phyloP scores from a whole-genome alignment of 2,329 filamentous ascomycete genomes.

The Alternaria alternata region DNA sequence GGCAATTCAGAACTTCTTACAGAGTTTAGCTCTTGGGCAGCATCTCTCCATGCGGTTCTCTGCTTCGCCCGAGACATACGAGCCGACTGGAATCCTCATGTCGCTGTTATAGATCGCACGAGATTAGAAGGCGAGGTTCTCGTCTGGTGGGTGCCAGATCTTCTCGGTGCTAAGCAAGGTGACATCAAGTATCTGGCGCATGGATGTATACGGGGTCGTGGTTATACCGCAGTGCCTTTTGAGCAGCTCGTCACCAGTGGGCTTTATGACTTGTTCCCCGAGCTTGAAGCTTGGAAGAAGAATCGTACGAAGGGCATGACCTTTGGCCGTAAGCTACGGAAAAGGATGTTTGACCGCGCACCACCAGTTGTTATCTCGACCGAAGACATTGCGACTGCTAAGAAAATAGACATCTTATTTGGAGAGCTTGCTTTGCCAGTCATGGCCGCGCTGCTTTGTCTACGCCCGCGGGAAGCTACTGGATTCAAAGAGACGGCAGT shows the following conservation, averaged over 20 bases:
- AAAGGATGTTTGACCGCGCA: no score
- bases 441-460: no score
- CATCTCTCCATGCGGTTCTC: background rate
- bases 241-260: background rate
- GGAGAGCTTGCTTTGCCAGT: no score
- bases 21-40: background rate
- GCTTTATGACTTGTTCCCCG: background rate
- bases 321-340: no score
- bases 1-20: background rate
- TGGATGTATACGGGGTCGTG: background rate
- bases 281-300: no score
- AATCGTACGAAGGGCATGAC: fast-evolving
- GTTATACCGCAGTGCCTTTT: background rate
- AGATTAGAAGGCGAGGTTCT: background rate
- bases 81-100: background rate
- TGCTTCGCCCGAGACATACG: background rate
- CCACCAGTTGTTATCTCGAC: no score
- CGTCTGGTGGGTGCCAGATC: background rate
- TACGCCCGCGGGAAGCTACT: no score
- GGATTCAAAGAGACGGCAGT: no score
- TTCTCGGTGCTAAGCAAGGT: background rate
- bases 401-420: no score
- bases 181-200: background rate
- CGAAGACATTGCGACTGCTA: no score
- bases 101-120: background rate